Evolutionary conservation across 768 basidiomycete genomes (phyloP).

Genomic region (Tephrocybe sp.): DNA sequence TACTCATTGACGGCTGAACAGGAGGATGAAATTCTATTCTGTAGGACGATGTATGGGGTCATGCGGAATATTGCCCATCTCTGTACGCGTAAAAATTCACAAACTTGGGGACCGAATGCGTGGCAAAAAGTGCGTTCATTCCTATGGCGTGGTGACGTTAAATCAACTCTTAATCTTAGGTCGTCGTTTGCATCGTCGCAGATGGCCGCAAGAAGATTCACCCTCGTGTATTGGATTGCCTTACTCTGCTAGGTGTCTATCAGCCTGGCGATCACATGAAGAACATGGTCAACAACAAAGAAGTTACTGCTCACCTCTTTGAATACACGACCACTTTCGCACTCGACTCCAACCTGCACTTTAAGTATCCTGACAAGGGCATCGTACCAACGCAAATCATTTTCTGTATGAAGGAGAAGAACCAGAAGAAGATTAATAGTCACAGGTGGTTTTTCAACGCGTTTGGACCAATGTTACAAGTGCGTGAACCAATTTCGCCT

Average conservation of each 20-base stretch:
- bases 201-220: slow-evolving; percentile 85
- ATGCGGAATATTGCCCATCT: slow-evolving; percentile 85
- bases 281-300: slow-evolving; percentile 66
- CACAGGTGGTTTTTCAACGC: slow-evolving; percentile 99
- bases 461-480: slow-evolving; percentile 79
- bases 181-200: slow-evolving; percentile 90
- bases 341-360: slow-evolving; percentile 76
- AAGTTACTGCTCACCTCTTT: slow-evolving; percentile 64
- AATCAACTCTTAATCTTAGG: slow-evolving; percentile 38
- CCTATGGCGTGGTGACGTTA: background rate
- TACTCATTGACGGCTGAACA: slow-evolving; percentile 25
- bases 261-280: slow-evolving; percentile 55
- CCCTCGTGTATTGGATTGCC: slow-evolving; percentile 81
- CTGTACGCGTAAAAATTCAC: slow-evolving; percentile 83
- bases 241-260: slow-evolving; percentile 92
- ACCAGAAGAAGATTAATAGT: slow-evolving; percentile 96
- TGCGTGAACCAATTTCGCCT: slow-evolving; percentile 32
- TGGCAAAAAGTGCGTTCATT: slow-evolving; percentile 80
- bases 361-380: slow-evolving; percentile 89
- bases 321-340: slow-evolving; percentile 86
- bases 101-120: slow-evolving; percentile 94
- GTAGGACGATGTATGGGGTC: slow-evolving; percentile 91
- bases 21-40: slow-evolving; percentile 91
- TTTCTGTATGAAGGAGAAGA: slow-evolving; percentile 89
- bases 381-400: slow-evolving; percentile 95